Conservation (phyloP, 805 yeast genomes). For the Wickerhamomyces rabaulensis region DNA sequence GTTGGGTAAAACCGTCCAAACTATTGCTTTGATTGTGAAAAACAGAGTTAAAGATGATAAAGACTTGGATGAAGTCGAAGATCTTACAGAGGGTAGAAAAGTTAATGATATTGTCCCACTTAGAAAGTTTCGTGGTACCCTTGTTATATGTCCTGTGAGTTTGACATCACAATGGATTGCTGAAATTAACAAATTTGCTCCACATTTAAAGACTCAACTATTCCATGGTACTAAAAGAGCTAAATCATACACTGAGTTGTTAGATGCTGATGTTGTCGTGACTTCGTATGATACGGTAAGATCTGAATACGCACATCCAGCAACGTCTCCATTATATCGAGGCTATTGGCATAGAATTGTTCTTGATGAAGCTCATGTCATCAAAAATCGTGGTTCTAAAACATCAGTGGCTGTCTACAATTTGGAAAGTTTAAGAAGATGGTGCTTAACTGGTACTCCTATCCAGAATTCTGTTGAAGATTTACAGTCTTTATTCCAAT, state of each 20-base stretch:
- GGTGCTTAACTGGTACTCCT: conserved; percentile 66
- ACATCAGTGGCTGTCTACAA: conserved; percentile 40
- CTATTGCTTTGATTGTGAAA: conserved; percentile 49
- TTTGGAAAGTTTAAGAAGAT: conserved; percentile 38
- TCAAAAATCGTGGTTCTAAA: conserved; percentile 45
- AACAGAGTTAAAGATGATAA: conserved; percentile 17
- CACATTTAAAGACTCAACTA: conserved; percentile 39
- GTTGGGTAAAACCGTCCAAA: conserved; percentile 81
- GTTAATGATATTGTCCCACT: conserved; percentile 10
- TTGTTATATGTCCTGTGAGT: conserved; percentile 74
- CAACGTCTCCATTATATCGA: conserved; percentile 23
- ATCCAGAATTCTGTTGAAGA: conserved; percentile 53
- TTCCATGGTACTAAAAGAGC: conserved; percentile 45
- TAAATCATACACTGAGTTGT: conserved; percentile 33
- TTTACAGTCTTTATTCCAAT: conserved; percentile 43
- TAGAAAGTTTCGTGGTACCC: conserved; percentile 33
- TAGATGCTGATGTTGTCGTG: conserved; percentile 54
- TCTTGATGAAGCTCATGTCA: conserved; percentile 60
- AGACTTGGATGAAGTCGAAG: conserved; percentile 1
- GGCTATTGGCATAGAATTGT: conserved; percentile 45
- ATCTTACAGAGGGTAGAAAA: conserved; percentile 3
- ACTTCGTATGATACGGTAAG: conserved; percentile 62
- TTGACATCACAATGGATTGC: conserved; percentile 67
- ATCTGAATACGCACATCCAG: conserved; percentile 25
- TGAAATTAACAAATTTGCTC: conserved; percentile 53